Conservation (phyloP, 2,329 filamentous ascomycete genomes). For the Diaporthe ampelina region DNA sequence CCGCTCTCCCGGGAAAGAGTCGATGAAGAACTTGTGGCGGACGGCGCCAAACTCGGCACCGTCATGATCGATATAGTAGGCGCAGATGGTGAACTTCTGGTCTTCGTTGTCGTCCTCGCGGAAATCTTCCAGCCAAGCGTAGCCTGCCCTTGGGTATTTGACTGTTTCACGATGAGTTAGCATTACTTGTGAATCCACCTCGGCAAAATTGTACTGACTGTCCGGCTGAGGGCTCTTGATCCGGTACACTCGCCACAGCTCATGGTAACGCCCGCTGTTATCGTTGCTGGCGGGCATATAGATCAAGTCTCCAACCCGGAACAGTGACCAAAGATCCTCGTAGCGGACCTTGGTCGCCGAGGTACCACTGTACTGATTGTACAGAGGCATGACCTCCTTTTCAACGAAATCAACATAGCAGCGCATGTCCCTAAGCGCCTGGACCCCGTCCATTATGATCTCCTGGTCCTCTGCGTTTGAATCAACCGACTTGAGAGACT, state of each 20-base stretch:
- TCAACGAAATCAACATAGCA: slow-evolving; percentile 35
- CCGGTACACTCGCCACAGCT: slow-evolving; percentile 28
- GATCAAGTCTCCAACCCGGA: slow-evolving; percentile 32
- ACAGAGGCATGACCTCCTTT: slow-evolving; percentile 27
- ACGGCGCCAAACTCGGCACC: slow-evolving; percentile 28
- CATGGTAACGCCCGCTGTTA: slow-evolving; percentile 28
- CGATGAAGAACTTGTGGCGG: slow-evolving; percentile 2
- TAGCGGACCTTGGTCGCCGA: slow-evolving; percentile 24
- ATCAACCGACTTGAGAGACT: slow-evolving; percentile 13
- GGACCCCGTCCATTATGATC: slow-evolving; percentile 9
- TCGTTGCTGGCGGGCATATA: slow-evolving; percentile 33
- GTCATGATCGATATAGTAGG: slow-evolving; percentile 36
- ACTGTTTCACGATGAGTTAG: background rate
- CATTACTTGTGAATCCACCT: background rate
- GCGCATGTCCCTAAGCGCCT: slow-evolving; percentile 29
- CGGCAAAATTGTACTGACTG: background rate
- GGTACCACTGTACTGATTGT: background rate
- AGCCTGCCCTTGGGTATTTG: slow-evolving; percentile 18
- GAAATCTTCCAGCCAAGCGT: slow-evolving; percentile 20
- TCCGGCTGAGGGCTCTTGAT: slow-evolving; percentile 27
- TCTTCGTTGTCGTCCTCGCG: slow-evolving; percentile 1
- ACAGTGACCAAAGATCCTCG: slow-evolving; percentile 38
- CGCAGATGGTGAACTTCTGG: slow-evolving; percentile 8
- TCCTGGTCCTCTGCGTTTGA: slow-evolving; percentile 28
- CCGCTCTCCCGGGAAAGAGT: slow-evolving; percentile 22